Percentiles rank a stretch among this genome's conserved stretches.
Evolutionary conservation across 306 rosid species (phyloP).

Genomic region (Vigna reflexopilosa): DNA sequence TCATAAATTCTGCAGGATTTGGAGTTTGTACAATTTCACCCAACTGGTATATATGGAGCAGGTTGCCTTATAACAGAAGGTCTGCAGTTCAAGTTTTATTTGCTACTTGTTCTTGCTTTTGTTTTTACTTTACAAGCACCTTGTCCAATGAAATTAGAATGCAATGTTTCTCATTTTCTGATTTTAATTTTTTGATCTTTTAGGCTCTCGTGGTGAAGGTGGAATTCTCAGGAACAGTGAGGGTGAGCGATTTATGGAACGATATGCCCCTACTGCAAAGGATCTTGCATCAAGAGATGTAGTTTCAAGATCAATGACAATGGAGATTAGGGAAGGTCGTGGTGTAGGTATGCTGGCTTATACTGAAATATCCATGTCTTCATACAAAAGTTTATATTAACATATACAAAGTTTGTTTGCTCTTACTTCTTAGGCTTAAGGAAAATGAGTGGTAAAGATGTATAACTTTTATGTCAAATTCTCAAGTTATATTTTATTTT

Average conservation of each 20-base stretch:
- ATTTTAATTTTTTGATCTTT: slow-evolving; percentile 40
- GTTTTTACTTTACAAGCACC: slow-evolving; percentile 35
- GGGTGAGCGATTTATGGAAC: slow-evolving; percentile 99
- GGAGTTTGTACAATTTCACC: slow-evolving; percentile 98
- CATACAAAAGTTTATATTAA: background rate
- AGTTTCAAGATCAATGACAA: slow-evolving; percentile 94
- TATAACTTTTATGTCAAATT: slow-evolving; percentile 16
- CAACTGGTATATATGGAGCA: slow-evolving; percentile 97
- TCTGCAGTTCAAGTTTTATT: slow-evolving; percentile 46
- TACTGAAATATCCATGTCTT: slow-evolving; percentile 1
- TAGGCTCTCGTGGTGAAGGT: slow-evolving; percentile 99
- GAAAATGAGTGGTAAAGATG: background rate
- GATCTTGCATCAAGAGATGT: slow-evolving; percentile 98
- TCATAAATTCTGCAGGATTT: slow-evolving; percentile 69
- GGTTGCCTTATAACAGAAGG: slow-evolving; percentile 99
- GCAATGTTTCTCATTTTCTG: slow-evolving; percentile 36
- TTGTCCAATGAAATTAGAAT: slow-evolving; percentile 30
- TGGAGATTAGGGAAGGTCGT: slow-evolving; percentile 96
- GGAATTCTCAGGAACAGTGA: slow-evolving; percentile 95
- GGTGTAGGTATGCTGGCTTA: slow-evolving; percentile 75
- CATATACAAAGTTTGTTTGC: slow-evolving; percentile 11
- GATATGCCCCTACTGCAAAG: slow-evolving; percentile 98
- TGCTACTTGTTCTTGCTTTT: slow-evolving; percentile 17
- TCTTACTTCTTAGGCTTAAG: background rate
- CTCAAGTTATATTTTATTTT: slow-evolving; percentile 15